These are phyloP conservation scores for Abrus precatorius DNA, from an alignment of 306 rosid genomes.

Conservation along the genomic window DNA sequence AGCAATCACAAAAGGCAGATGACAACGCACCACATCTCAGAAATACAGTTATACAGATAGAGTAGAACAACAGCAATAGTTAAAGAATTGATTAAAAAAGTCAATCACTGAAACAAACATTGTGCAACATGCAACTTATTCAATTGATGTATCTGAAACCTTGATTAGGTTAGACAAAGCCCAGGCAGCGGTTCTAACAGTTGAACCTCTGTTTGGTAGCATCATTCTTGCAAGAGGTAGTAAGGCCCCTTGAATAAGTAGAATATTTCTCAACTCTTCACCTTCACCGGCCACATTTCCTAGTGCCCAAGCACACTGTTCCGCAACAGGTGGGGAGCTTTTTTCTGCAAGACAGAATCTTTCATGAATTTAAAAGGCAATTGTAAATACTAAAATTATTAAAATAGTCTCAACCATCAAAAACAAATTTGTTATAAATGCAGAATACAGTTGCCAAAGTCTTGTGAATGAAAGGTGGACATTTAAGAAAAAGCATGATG, in stretches of 20 bases:
- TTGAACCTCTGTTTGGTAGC: conserved; percentile 86
- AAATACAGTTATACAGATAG: conserved; percentile 29
- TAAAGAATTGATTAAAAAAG: conserved; percentile 4
- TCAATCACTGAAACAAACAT: conserved; percentile 21
- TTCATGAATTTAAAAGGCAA: conserved; percentile 40
- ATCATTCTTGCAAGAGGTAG: conserved; percentile 94
- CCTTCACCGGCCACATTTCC: conserved; percentile 99
- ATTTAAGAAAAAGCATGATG: conserved; percentile 23
- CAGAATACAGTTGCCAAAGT: conserved; percentile 18
- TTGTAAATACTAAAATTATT: conserved; percentile 43
- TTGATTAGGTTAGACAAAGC: conserved; percentile 96
- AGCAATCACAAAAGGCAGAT: background rate
- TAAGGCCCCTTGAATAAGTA: conserved; percentile 89
- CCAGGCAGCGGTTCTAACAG: conserved; percentile 98
- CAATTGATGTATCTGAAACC: conserved; percentile 61
- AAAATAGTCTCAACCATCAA: conserved; percentile 43
- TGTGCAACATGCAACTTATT: conserved; percentile 33
- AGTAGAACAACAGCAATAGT: conserved; percentile 31
- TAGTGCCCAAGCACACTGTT: conserved; percentile 97
- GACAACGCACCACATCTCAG: conserved; percentile 29
- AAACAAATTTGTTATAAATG: conserved; percentile 23
- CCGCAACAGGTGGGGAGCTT: conserved; percentile 88
- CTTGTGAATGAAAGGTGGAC: conserved; percentile 13
- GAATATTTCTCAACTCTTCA: conserved; percentile 82
- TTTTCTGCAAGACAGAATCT: conserved; percentile 67